These are phyloP conservation scores for Canariomyces notabilis DNA, from an alignment of 2,329 filamentous ascomycete species.

Conservation along the genomic window DNA sequence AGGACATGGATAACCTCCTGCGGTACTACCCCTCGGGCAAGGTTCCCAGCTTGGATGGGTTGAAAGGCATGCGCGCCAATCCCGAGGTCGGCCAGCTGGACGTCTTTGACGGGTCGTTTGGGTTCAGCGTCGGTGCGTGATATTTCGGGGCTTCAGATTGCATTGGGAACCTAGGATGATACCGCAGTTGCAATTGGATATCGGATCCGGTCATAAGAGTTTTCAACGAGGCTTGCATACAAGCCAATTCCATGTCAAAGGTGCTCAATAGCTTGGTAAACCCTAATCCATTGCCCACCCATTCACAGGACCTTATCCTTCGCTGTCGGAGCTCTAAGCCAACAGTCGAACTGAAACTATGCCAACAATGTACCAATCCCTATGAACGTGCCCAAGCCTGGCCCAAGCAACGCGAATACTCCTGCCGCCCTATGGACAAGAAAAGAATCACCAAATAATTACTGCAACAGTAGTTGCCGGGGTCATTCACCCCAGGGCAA, in stretches of 20 bases:
- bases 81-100: slow-evolving; percentile 40
- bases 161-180: too few species aligned
- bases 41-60: slow-evolving; percentile 50
- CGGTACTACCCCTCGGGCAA: slow-evolving; percentile 60
- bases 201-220: too few species aligned
- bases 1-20: slow-evolving; percentile 80
- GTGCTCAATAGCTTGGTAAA: too few species aligned
- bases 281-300: too few species aligned
- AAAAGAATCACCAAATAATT: not conserved
- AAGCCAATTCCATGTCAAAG: too few species aligned
- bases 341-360: not conserved
- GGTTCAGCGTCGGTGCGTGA: slow-evolving; percentile 48
- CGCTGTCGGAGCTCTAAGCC: not conserved
- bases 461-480: too few species aligned
- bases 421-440: not conserved
- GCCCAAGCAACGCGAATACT: not conserved
- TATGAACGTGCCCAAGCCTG: too few species aligned
- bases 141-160: not conserved
- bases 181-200: too few species aligned
- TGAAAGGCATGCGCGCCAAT: slow-evolving; percentile 50
- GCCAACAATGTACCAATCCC: not conserved
- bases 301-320: too few species aligned
- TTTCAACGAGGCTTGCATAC: too few species aligned
- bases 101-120: slow-evolving; percentile 57
- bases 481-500: too few species aligned